Evolutionary conservation across 768 basidiomycete species (phyloP), one percentile per base, ranked within the genome.

Genomic region (Lactarius akahatsu): DNA sequence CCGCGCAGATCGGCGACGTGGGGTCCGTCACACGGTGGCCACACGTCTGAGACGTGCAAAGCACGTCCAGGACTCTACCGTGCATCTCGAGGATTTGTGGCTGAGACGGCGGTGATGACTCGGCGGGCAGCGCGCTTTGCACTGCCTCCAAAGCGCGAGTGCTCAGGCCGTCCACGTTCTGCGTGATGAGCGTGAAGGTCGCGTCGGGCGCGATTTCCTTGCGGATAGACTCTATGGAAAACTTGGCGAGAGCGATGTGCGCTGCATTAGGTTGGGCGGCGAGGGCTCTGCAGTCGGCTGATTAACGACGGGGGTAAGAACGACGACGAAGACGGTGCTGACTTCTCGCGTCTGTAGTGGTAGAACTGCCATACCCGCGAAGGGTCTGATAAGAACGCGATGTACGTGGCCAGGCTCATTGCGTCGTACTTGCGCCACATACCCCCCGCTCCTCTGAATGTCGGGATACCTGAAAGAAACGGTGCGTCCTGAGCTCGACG

Each of bases 121-220:
- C 8, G 10, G 63, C 26, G 13, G 32, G 18, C 9, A 57, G 55
- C 30, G 60, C 23, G 54, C 57, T 30, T 41, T 45, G 41, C 57
- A 72, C 59, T 40, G 74, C 68, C 30, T 77, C 71, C 58, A 82
- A 72, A 1, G 85, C 79, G 63, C 76, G 72, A 5, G 72, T 65
- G 66, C 80, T 81, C 26, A 86, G 77, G 3, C 84, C 81, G 68
- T 89, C 86, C n/a, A 86, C 81, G 71, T 87, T 87, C 71, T 87
- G 86, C 16, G 85, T 87, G 52, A 86, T 79, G 32, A 85, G 79
- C 4, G 81, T 77, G 70, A 85, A 85, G 2, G 76, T 77, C 8
- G 77, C 76, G 9, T 71, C 67, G 6, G 84, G 83, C 11, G 81
- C 79, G 18, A 83, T 73, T 11, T 68, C 63, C 38, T 78, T 69